phyloP scores from a whole-genome alignment of 106 monocot genomes.

The Dendrobium officinale region DNA sequence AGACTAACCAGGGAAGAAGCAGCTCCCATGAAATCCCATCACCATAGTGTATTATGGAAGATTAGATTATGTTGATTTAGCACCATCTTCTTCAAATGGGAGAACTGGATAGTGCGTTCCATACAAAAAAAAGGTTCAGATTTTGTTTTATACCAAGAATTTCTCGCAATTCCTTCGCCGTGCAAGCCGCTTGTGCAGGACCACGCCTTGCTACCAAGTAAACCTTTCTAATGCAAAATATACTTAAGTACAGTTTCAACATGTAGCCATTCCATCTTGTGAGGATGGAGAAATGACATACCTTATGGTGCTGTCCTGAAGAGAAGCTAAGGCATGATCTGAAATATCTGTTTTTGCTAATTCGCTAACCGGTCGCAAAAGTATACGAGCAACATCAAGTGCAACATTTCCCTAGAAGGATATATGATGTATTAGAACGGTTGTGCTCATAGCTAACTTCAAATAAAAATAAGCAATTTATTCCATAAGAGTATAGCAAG shows the following conservation, averaged over 20 bases:
- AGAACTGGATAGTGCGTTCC: neutral
- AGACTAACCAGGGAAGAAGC: neutral
- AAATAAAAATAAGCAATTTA: neutral
- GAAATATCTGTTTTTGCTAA: conserved; percentile 87
- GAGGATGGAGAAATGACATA: conserved; percentile 14
- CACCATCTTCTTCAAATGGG: neutral
- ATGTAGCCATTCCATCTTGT: neutral
- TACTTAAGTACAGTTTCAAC: neutral
- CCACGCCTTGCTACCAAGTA: conserved; percentile 89
- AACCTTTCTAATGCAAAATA: conserved; percentile 49
- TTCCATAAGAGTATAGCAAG: neutral
- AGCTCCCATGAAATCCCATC: neutral
- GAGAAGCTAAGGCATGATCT: conserved; percentile 61
- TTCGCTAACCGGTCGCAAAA: conserved; percentile 55
- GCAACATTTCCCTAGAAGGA: conserved; percentile 92
- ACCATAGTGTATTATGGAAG: neutral
- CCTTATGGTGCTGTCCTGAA: conserved; percentile 79
- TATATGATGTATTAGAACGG: neutral
- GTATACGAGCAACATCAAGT: conserved; percentile 94
- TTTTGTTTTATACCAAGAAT: conserved; percentile 51
- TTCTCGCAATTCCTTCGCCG: conserved; percentile 93
- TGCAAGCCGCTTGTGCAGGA: conserved; percentile 96
- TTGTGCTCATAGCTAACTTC: neutral
- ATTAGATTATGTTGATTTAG: neutral
- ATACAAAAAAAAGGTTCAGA: neutral